Evolutionary conservation across 108 stramenopile species (phyloP).

Genomic region (Seminavis robusta): DNA sequence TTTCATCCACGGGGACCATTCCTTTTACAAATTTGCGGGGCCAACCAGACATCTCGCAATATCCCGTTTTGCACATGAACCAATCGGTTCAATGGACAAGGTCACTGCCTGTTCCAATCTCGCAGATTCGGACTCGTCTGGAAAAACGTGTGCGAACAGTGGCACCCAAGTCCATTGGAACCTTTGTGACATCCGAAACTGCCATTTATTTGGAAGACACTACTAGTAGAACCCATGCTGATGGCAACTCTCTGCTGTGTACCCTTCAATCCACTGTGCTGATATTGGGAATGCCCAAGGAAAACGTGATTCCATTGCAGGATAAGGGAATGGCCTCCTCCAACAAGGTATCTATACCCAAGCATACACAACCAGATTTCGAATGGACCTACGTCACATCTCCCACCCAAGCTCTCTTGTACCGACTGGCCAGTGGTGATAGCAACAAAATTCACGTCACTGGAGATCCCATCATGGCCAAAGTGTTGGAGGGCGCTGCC

Average conservation of each 20-base stretch:
- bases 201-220: constrained; percentile 1
- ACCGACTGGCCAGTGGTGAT: constrained; percentile 86
- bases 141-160: constrained; percentile 25
- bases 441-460: constrained; percentile 89
- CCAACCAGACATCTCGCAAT: constrained; percentile 8
- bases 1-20: constrained; percentile 26
- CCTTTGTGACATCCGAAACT: constrained; percentile 69
- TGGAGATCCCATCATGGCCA: constrained; percentile 18
- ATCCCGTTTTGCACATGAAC: constrained; percentile 65
- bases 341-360: not conserved
- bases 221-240: not conserved
- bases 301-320: constrained; percentile 30
- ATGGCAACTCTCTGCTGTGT: too few species aligned
- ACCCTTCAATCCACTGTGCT: constrained; percentile 60
- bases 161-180: constrained; percentile 64
- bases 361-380: constrained; percentile 5
- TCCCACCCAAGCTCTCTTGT: constrained; percentile 70
- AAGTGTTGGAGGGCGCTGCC: constrained; percentile 21
- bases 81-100: constrained; percentile 56
- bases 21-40: constrained; percentile 25
- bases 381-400: constrained; percentile 41
- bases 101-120: constrained; percentile 10
- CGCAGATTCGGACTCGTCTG: constrained; percentile 12
- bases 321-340: constrained; percentile 1
- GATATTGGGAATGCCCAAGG: constrained; percentile 42